These are phyloP conservation scores for Raphanus hybrid DNA, from an alignment of 441 rosid species.

Conservation along the genomic window DNA sequence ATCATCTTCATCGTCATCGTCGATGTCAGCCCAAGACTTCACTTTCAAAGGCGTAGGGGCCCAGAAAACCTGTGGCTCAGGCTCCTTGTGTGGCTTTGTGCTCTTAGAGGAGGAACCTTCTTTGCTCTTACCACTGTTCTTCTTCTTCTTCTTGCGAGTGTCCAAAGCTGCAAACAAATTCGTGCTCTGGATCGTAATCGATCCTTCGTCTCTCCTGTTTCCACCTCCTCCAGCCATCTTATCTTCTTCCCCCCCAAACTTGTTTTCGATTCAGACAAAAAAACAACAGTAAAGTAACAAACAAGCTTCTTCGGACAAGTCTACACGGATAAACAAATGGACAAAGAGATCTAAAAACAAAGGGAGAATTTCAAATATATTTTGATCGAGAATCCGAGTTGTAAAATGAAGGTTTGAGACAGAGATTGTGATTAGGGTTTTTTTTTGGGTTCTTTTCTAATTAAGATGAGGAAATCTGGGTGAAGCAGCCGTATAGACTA, in stretches of 20 bases:
- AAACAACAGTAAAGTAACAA: constrained; percentile 6
- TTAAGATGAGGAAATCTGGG: constrained; percentile 39
- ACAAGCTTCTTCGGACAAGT: constrained; percentile 13
- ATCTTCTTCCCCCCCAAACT: not conserved
- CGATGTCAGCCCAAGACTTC: constrained; percentile 87
- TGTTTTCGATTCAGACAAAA: not conserved
- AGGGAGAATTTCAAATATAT: too few relatives aligned
- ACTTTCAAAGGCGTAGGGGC: constrained; percentile 63
- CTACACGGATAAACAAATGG: constrained; percentile 28
- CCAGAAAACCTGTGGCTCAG: constrained; percentile 69
- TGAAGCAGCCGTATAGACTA: constrained; percentile 40
- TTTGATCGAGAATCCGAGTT: too few relatives aligned
- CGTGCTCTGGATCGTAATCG: constrained; percentile 63
- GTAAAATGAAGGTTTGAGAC: too few relatives aligned
- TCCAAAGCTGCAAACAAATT: constrained; percentile 88
- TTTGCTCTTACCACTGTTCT: constrained; percentile 34
- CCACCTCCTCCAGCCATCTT: constrained; percentile 66
- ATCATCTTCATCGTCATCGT: constrained; percentile 64
- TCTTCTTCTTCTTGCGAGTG: constrained; percentile 73
- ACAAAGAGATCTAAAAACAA: not conserved
- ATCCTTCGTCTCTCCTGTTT: constrained; percentile 26
- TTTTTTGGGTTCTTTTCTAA: constrained; percentile 11
- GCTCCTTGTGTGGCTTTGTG: constrained; percentile 33
- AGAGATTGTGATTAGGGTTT: constrained; percentile 16
- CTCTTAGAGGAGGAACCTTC: constrained; percentile 1